Evolutionary conservation across 108 stramenopile genomes (phyloP).

Genomic region (Mayamaea pseudoterrestris): DNA sequence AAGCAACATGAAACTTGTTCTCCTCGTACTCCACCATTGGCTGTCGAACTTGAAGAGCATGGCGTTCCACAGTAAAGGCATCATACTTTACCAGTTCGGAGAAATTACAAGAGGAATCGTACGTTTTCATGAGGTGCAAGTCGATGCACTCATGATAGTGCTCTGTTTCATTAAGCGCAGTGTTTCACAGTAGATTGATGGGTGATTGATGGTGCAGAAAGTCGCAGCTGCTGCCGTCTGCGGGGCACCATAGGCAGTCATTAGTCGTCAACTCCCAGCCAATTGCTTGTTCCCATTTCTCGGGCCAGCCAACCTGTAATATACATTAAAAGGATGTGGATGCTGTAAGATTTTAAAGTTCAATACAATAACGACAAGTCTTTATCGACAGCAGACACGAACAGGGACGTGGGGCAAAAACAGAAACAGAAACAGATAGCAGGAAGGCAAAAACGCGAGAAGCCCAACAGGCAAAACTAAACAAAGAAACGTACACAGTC

Average conservation of each 20-base stretch:
- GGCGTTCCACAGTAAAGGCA: constrained; percentile 7
- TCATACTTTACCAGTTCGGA: not conserved
- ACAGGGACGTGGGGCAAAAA: too few relatives aligned
- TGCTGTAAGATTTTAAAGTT: too few relatives aligned
- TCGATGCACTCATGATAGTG: constrained; percentile 7
- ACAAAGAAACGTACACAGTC: too few relatives aligned
- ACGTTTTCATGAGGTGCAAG: constrained; percentile 12
- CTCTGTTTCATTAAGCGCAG: constrained; percentile 6
- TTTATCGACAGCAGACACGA: too few relatives aligned
- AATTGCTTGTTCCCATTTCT: constrained; percentile 12
- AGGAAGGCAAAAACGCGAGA: too few relatives aligned
- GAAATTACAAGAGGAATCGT: constrained; percentile 1
- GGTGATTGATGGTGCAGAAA: constrained; percentile 35
- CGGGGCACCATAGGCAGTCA: constrained; percentile 29
- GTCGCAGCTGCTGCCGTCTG: constrained; percentile 3
- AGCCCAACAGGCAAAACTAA: too few relatives aligned
- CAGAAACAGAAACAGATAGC: too few relatives aligned
- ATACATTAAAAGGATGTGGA: too few relatives aligned
- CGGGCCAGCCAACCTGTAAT: constrained; percentile 47
- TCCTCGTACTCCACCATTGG: constrained; percentile 5
- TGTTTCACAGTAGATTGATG: constrained; percentile 46
- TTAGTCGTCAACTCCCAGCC: constrained; percentile 22
- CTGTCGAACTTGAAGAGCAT: constrained; percentile 4
- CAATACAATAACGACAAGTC: too few relatives aligned
- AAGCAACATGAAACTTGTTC: not conserved